Conservation (phyloP, 2,329 filamentous ascomycete species). For the Mycogone perniciosa region DNA sequence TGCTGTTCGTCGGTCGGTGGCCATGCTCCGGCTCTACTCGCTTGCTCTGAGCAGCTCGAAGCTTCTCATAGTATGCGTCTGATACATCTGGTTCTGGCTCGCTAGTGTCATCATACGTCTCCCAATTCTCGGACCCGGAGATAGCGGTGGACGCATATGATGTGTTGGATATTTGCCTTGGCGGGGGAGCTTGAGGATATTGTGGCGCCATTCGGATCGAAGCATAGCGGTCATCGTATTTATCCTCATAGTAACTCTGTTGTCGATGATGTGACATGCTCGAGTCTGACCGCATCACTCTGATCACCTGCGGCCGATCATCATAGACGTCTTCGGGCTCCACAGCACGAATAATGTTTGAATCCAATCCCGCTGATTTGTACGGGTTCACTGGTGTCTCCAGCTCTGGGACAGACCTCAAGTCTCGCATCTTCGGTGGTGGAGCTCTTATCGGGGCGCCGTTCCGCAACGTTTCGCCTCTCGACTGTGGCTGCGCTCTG, state of each 20-base stretch:
- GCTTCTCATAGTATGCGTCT: conserved; percentile 74
- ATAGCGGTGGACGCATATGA: conserved; percentile 70
- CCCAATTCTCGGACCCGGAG: conserved; percentile 93
- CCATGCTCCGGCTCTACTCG: conserved; percentile 48
- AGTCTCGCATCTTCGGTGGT: conserved; percentile 87
- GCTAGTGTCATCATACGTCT: conserved; percentile 84
- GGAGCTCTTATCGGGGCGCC: conserved; percentile 59
- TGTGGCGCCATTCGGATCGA: conserved; percentile 34
- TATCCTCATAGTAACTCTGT: conserved; percentile 23
- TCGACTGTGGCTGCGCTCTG: conserved; percentile 33
- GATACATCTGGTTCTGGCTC: conserved; percentile 69
- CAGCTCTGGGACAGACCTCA: conserved; percentile 48
- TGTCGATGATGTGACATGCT: conserved; percentile 29
- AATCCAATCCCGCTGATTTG: conserved; percentile 40
- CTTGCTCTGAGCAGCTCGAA: conserved; percentile 62
- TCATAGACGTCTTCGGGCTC: conserved; percentile 84
- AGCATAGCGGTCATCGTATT: conserved; percentile 30
- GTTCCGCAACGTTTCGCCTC: conserved; percentile 42
- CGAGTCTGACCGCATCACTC: conserved; percentile 35
- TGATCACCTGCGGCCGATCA: conserved; percentile 41
- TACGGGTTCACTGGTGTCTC: conserved; percentile 45
- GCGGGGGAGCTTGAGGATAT: conserved; percentile 39
- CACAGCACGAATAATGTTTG: conserved; percentile 53
- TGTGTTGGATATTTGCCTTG: conserved; percentile 57
- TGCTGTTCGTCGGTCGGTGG: conserved; percentile 35